These are phyloP conservation scores for Mikania micrantha DNA, from an alignment of 129 eudicot genomes.

Conservation along the genomic window DNA sequence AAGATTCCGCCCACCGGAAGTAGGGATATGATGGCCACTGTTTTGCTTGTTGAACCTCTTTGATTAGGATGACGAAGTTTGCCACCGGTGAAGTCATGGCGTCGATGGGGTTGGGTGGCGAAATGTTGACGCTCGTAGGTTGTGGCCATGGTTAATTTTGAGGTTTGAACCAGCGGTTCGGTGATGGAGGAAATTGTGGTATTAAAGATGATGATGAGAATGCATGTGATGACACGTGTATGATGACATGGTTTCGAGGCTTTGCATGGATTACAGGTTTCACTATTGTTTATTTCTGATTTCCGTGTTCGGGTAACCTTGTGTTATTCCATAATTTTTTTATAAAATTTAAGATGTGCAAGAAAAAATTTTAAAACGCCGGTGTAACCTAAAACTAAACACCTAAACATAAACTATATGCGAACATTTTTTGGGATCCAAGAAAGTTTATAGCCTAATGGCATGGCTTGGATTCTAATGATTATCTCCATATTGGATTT, in stretches of 20 bases:
- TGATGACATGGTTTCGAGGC: slow-evolving; percentile 26
- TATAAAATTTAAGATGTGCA: too few relatives aligned
- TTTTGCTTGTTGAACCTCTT: slow-evolving; percentile 33
- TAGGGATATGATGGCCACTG: slow-evolving; percentile 48
- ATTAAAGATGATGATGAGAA: slow-evolving; percentile 4
- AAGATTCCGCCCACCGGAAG: slow-evolving; percentile 55
- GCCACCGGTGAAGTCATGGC: slow-evolving; percentile 10
- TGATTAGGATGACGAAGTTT: slow-evolving; percentile 6
- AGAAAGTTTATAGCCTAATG: too few relatives aligned
- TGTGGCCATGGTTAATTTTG: not conserved
- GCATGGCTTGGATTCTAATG: too few relatives aligned
- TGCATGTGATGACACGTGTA: slow-evolving; percentile 25
- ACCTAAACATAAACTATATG: too few relatives aligned
- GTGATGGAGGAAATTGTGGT: slow-evolving; percentile 10
- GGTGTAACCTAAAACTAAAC: too few relatives aligned
- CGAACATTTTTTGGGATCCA: too few relatives aligned
- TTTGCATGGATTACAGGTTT: slow-evolving; percentile 35
- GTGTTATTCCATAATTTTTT: too few relatives aligned
- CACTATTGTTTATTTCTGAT: not conserved
- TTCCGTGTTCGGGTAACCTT: too few relatives aligned
- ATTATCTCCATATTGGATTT: too few relatives aligned
- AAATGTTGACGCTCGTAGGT: slow-evolving; percentile 17
- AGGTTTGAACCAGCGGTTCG: too few relatives aligned
- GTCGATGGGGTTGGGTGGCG: slow-evolving; percentile 34
- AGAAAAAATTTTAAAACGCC: too few relatives aligned